These are phyloP conservation scores for Triticum monococcum DNA, from an alignment of 176 grass and related monocot genomes.

Conservation along the genomic window DNA sequence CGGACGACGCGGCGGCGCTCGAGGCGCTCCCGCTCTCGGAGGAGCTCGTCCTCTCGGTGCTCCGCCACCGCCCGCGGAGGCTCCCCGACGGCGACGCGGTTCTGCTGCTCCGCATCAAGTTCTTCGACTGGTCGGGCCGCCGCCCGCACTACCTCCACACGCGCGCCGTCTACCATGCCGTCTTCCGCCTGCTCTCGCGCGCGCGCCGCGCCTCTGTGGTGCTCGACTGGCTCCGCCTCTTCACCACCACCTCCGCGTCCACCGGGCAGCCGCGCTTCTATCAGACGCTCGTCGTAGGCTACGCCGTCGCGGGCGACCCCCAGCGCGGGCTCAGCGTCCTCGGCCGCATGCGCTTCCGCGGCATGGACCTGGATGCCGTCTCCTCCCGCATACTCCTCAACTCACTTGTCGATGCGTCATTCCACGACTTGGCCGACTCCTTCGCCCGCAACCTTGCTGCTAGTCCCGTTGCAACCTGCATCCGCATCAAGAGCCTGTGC, in stretches of 20 bases:
- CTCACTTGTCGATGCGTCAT: slow-evolving; percentile 80
- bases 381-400: slow-evolving; percentile 79
- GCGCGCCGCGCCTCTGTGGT: slow-evolving; percentile 48
- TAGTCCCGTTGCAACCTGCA: slow-evolving; percentile 43
- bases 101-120: slow-evolving; percentile 70
- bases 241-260: slow-evolving; percentile 34
- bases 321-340: slow-evolving; percentile 66
- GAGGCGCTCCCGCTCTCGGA: slow-evolving; percentile 55
- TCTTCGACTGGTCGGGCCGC: slow-evolving; percentile 89
- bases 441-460: slow-evolving; percentile 39
- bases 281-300: slow-evolving; percentile 78
- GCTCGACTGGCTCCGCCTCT: slow-evolving; percentile 85
- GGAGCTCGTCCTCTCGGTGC: slow-evolving; percentile 51
- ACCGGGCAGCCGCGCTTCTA: slow-evolving; percentile 52
- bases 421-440: slow-evolving; percentile 74
- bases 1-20: slow-evolving; percentile 46
- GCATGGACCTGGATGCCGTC: slow-evolving; percentile 62
- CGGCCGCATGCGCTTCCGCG: slow-evolving; percentile 71
- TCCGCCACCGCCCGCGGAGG: slow-evolving; percentile 46
- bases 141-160: slow-evolving; percentile 60
- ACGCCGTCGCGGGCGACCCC: slow-evolving; percentile 82
- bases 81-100: slow-evolving; percentile 23
- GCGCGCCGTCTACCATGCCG: slow-evolving; percentile 53
- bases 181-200: slow-evolving; percentile 61
- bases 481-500: slow-evolving; percentile 78